Conservation (phyloP, 108 stramenopile species). For the Nitzschia sp. region DNA sequence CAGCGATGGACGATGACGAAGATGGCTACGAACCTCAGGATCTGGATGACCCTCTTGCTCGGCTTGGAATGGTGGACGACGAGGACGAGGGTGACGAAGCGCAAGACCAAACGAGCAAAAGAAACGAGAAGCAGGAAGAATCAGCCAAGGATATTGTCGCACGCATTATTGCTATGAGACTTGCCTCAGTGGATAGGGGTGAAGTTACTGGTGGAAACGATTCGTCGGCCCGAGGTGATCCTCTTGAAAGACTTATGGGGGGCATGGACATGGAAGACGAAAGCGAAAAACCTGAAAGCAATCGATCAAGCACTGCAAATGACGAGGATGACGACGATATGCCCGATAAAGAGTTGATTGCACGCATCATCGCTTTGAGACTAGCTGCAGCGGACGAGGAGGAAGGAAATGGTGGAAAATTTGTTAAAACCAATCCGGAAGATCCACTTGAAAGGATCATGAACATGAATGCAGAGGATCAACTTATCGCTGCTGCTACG, state of each 20-base stretch:
- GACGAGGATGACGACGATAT: neutral
- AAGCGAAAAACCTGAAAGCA: neutral
- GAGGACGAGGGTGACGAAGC: too few relatives aligned
- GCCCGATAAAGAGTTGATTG: conserved; percentile 3
- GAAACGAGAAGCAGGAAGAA: neutral
- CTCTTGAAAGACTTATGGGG: conserved; percentile 16
- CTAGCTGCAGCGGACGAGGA: conserved; percentile 2
- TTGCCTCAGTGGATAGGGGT: neutral
- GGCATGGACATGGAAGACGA: conserved; percentile 14
- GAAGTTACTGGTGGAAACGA: conserved; percentile 8
- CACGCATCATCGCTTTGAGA: conserved; percentile 6
- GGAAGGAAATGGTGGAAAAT: conserved; percentile 1
- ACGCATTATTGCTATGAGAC: conserved; percentile 8
- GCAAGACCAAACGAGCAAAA: too few relatives aligned
- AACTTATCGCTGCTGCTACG: neutral
- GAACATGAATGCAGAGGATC: conserved; percentile 17
- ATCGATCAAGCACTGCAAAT: too few relatives aligned
- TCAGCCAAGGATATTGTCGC: conserved; percentile 1
- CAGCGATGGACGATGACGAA: conserved; percentile 1
- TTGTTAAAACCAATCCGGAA: neutral
- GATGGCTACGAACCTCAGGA: neutral
- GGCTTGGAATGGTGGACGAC: conserved; percentile 1
- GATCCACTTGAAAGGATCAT: conserved; percentile 20
- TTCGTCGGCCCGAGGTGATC: conserved; percentile 12
- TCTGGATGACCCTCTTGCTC: neutral